Evolutionary conservation across 1,284 basidiomycete species (phyloP).

Genomic region (Apiotrichum veenhuisii): DNA sequence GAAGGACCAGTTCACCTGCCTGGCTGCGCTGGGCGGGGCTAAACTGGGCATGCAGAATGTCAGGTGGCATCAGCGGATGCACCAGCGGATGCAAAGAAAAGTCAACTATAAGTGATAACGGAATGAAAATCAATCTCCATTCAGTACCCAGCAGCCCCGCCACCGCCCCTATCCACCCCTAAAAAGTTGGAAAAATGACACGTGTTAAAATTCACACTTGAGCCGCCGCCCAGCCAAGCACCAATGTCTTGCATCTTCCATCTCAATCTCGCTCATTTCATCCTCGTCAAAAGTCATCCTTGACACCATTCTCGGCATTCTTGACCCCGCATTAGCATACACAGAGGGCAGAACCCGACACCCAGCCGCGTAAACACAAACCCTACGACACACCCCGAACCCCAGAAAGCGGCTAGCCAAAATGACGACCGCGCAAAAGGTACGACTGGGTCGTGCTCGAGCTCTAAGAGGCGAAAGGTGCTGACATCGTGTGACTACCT

Average conservation of each 20-base stretch:
- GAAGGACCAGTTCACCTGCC: no score
- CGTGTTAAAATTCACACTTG: not conserved
- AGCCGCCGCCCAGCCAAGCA: not conserved
- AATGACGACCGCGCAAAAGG: constrained; percentile 51
- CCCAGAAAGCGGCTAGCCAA: constrained; percentile 11
- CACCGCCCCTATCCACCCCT: no score
- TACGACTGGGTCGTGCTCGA: constrained; percentile 4
- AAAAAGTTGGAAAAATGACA: constrained; percentile 2
- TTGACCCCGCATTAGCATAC: not conserved
- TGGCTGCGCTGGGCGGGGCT: no score
- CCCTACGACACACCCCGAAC: not conserved
- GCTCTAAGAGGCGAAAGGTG: not conserved
- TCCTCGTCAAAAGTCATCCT: not conserved
- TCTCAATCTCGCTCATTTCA: not conserved
- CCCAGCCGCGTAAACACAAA: not conserved
- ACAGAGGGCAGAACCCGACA: not conserved
- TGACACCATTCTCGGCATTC: not conserved
- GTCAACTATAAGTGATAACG: no score
- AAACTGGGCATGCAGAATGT: no score
- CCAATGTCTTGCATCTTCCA: not conserved
- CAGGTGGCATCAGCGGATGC: no score
- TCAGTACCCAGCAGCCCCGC: no score
- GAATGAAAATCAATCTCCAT: no score
- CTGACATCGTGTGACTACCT: not conserved
- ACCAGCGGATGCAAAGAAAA: no score